A percentile compares a stretch with the other conserved stretches of the same genome.
Evolutionary conservation across 2,329 filamentous ascomycete species (phyloP).

Genomic region (Ilyonectria sp.): DNA sequence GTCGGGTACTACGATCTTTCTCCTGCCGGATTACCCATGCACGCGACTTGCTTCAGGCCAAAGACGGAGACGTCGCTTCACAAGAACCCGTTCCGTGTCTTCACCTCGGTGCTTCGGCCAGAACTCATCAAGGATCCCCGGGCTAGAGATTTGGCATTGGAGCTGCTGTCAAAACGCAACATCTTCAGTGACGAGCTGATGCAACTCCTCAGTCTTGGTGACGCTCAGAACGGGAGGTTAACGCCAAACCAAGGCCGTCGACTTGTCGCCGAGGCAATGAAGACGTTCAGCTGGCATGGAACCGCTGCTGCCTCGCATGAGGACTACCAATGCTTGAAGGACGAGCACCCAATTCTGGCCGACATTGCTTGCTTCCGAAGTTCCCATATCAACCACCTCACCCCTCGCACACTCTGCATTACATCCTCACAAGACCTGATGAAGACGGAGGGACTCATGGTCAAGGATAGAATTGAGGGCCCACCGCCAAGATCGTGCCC

Average conservation of each 20-base stretch:
- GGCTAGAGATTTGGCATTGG: constrained; percentile 52
- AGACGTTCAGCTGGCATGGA: constrained; percentile 39
- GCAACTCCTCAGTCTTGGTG: constrained; percentile 54
- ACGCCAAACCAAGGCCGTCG: constrained; percentile 50
- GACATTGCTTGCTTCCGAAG: constrained; percentile 60
- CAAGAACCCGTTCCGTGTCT: constrained; percentile 61
- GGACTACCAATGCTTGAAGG: constrained; percentile 33
- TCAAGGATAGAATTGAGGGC: constrained; percentile 66
- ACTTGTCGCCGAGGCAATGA: constrained; percentile 52
- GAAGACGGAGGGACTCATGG: constrained; percentile 56
- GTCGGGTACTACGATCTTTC: constrained; percentile 67
- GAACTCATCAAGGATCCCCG: constrained; percentile 55
- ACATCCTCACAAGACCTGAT: constrained; percentile 58
- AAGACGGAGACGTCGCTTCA: constrained; percentile 51
- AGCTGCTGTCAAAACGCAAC: constrained; percentile 53
- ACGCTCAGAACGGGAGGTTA: constrained; percentile 49
- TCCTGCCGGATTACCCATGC: constrained; percentile 62
- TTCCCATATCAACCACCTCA: constrained; percentile 38
- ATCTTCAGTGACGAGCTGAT: constrained; percentile 59
- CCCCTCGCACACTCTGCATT: constrained; percentile 33
- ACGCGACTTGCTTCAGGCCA: constrained; percentile 66
- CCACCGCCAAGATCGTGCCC: constrained; percentile 60
- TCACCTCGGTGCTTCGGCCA: constrained; percentile 56
- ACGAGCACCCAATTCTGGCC: constrained; percentile 58
- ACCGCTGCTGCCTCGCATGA: constrained; percentile 32